Conservation (phyloP, 305 asterid genomes). For the Euphrasia arctica region DNA sequence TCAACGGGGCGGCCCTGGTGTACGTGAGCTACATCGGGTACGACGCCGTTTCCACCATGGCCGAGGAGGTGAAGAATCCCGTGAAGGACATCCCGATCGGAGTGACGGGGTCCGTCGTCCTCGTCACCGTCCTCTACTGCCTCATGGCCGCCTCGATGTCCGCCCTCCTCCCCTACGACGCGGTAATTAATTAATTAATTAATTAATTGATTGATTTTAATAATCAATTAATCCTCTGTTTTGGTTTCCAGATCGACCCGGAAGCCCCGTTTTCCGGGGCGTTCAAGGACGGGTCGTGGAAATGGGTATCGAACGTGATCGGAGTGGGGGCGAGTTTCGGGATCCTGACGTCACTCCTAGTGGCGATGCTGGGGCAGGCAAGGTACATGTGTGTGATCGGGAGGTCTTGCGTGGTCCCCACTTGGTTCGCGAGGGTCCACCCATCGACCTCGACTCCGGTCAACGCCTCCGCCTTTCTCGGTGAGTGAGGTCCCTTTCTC, state of each 20-base stretch:
- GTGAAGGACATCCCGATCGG: slow-evolving; percentile 84
- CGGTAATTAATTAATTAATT: too few species aligned
- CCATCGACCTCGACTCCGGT: slow-evolving; percentile 85
- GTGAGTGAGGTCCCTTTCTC: slow-evolving; percentile 34
- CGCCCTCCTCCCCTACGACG: slow-evolving; percentile 83
- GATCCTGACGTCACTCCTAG: slow-evolving; percentile 80
- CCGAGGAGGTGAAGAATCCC: slow-evolving; percentile 81
- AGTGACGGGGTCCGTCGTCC: slow-evolving; percentile 81
- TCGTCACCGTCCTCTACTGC: slow-evolving; percentile 80
- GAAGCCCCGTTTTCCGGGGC: slow-evolving; percentile 92
- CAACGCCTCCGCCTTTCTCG: slow-evolving; percentile 86
- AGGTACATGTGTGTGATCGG: slow-evolving; percentile 98
- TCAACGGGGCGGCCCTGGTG: slow-evolving; percentile 88
- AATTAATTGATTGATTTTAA: too few species aligned
- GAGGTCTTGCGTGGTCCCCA: slow-evolving; percentile 77
- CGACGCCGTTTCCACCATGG: slow-evolving; percentile 99
- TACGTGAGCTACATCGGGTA: slow-evolving; percentile 92
- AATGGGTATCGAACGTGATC: slow-evolving; percentile 86
- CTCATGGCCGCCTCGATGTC: slow-evolving; percentile 91
- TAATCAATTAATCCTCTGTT: too few species aligned
- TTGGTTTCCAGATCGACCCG: slow-evolving; percentile 52
- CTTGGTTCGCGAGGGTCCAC: slow-evolving; percentile 88
- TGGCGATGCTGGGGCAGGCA: slow-evolving; percentile 96
- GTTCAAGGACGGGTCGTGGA: slow-evolving; percentile 56
- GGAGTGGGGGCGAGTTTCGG: slow-evolving; percentile 98